phyloP scores from a whole-genome alignment of 2,329 filamentous ascomycete genomes.

The Whalleya microplaca region DNA sequence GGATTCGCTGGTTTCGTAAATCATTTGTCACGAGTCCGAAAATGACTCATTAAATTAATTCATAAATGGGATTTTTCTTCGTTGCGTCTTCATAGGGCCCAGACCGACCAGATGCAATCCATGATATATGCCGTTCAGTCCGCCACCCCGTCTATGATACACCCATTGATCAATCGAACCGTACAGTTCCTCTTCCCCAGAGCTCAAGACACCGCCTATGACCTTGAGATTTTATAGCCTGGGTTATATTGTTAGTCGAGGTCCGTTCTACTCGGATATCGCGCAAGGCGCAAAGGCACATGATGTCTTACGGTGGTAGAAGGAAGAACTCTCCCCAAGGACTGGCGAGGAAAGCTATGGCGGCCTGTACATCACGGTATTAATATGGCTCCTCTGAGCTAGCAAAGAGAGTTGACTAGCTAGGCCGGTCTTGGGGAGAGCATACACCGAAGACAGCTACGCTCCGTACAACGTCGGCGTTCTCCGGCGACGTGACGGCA shows the following conservation, averaged over 20 bases:
- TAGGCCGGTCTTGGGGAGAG: conserved; percentile 17
- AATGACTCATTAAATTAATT: conserved; percentile 16
- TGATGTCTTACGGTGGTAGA: conserved; percentile 61
- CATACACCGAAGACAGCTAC: conserved; percentile 70
- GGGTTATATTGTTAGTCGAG: conserved; percentile 3
- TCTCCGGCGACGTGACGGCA: conserved; percentile 67
- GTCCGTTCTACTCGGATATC: not conserved
- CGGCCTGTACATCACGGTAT: conserved; percentile 49
- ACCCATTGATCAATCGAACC: conserved; percentile 7
- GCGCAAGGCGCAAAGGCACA: not conserved
- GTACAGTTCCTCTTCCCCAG: conserved; percentile 10
- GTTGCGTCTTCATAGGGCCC: conserved; percentile 6
- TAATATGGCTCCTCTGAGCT: not conserved
- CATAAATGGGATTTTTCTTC: conserved; percentile 12
- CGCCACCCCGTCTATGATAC: conserved; percentile 7
- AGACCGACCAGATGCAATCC: conserved; percentile 8
- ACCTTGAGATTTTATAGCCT: conserved; percentile 10
- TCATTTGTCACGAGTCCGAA: not conserved
- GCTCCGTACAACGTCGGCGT: conserved; percentile 70
- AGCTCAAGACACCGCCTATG: not conserved
- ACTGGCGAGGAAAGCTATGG: conserved; percentile 69
- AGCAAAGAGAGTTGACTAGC: not conserved
- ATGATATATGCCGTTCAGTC: conserved; percentile 3
- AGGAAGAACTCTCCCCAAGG: conserved; percentile 68
- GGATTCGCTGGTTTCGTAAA: not conserved